Percentiles rank a stretch among this genome's conserved stretches.
Evolutionary conservation across 306 rosid species (phyloP).

Genomic region (Pachyrhizus erosus): DNA sequence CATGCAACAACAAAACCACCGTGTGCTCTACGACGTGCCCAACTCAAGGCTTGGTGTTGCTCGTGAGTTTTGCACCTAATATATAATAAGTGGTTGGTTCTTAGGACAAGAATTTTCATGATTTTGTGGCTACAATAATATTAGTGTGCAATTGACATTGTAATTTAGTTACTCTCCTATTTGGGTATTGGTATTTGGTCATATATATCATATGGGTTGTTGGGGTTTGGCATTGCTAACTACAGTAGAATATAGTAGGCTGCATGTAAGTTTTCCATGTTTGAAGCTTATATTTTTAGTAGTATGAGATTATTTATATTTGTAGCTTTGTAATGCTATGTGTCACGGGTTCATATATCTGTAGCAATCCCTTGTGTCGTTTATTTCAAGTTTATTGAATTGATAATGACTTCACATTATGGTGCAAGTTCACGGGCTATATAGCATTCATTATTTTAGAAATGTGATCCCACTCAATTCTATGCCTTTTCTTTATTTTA

Average conservation of each 20-base stretch:
- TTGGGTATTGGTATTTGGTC: slow-evolving; percentile 10
- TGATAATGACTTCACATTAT: not conserved
- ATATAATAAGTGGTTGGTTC: not conserved
- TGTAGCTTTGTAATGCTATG: slow-evolving; percentile 19
- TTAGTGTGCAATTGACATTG: slow-evolving; percentile 25
- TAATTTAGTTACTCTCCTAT: slow-evolving; percentile 4
- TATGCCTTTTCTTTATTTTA: not conserved
- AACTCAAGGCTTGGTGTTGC: slow-evolving; percentile 86
- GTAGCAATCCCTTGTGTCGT: slow-evolving; percentile 32
- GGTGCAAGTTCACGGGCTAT: slow-evolving; percentile 24
- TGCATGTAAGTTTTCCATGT: slow-evolving; percentile 10
- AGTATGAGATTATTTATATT: not conserved
- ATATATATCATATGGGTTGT: slow-evolving; percentile 4
- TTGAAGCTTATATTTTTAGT: not conserved
- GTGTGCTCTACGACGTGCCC: slow-evolving; percentile 79
- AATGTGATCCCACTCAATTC: not conserved
- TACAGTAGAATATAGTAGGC: slow-evolving; percentile 36
- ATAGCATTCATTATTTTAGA: not conserved
- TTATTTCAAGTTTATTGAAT: slow-evolving; percentile 10
- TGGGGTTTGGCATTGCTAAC: slow-evolving; percentile 38
- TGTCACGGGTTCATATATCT: slow-evolving; percentile 40
- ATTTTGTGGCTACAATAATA: slow-evolving; percentile 18
- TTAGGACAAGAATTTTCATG: slow-evolving; percentile 16
- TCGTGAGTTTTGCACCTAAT: slow-evolving; percentile 77
- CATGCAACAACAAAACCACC: slow-evolving; percentile 96